Evolutionary conservation across 2,329 filamentous ascomycete genomes (phyloP).

Genomic region (Blumeria hordei): DNA sequence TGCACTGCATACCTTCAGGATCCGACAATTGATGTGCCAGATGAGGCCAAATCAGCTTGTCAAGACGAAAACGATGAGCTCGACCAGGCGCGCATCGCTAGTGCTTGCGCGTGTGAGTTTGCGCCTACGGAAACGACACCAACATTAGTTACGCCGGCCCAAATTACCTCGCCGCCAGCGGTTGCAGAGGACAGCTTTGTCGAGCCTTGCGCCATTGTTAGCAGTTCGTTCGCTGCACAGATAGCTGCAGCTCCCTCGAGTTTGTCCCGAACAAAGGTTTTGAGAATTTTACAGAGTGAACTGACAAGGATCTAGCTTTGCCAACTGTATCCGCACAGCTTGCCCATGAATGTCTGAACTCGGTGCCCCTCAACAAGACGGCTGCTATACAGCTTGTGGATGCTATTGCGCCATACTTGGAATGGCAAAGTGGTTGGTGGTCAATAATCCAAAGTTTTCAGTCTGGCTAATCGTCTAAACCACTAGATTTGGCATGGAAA

Average conservation of each 20-base stretch:
- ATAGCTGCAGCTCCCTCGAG: constrained; percentile 6
- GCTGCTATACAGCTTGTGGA: constrained; percentile 10
- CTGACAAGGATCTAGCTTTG: constrained; percentile 5
- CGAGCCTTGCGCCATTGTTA: constrained; percentile 10
- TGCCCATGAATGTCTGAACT: constrained; percentile 13
- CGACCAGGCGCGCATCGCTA: too few species aligned
- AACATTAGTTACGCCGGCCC: too few species aligned
- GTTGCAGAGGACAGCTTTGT: too few species aligned
- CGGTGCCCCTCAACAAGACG: constrained; percentile 10
- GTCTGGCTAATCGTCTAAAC: neutral
- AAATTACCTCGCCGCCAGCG: too few species aligned
- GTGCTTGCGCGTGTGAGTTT: too few species aligned
- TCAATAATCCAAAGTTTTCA: neutral
- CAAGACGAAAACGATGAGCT: too few species aligned
- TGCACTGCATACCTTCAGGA: too few species aligned
- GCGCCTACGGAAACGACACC: too few species aligned
- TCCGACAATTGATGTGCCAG: too few species aligned
- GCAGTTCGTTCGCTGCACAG: constrained; percentile 9
- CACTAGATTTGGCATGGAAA: constrained; percentile 14
- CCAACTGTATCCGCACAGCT: constrained; percentile 11
- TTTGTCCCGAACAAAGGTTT: neutral
- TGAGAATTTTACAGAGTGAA: too few species aligned
- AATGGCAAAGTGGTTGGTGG: constrained; percentile 10
- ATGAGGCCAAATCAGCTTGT: too few species aligned
- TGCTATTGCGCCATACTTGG: constrained; percentile 10